These are phyloP conservation scores for Cochlearia excelsa DNA, from an alignment of 345 rosid species.

Conservation along the genomic window DNA sequence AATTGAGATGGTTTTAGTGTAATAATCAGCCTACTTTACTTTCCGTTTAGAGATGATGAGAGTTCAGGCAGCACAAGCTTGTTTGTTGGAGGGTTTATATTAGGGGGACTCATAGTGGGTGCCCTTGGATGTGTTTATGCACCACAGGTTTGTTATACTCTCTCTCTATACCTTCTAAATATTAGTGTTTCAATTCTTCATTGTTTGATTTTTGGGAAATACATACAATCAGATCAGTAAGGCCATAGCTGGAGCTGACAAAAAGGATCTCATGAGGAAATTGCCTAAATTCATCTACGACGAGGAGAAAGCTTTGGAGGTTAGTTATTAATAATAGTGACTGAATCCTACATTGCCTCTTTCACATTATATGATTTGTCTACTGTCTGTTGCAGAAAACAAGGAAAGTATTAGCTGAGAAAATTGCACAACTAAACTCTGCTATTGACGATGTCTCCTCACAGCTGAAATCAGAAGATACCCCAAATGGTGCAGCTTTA, in stretches of 20 bases:
- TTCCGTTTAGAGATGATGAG: conserved; percentile 57
- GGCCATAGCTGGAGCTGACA: conserved; percentile 74
- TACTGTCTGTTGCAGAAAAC: conserved; percentile 57
- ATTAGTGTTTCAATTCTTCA: conserved; percentile 16
- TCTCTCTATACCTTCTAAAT: conserved; percentile 1
- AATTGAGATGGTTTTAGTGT: conserved; percentile 15
- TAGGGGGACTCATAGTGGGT: conserved; percentile 85
- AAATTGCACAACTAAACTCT: conserved; percentile 81
- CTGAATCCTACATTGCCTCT: not conserved
- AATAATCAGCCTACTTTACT: no score
- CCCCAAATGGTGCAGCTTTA: conserved; percentile 54
- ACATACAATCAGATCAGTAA: conserved; percentile 57
- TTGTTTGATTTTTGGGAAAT: not conserved
- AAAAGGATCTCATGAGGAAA: conserved; percentile 85
- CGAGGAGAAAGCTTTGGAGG: conserved; percentile 94
- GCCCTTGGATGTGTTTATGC: conserved; percentile 96
- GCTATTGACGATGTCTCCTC: conserved; percentile 81
- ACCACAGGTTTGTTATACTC: conserved; percentile 57
- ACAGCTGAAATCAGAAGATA: conserved; percentile 66
- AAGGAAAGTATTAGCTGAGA: conserved; percentile 64
- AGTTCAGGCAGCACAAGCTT: conserved; percentile 51
- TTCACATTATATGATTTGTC: conserved; percentile 2
- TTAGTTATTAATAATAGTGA: conserved; percentile 25
- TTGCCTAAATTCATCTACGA: conserved; percentile 97
- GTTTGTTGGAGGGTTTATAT: conserved; percentile 87